These are phyloP conservation scores for Mycosarcoma maydis DNA, from an alignment of 1,284 basidiomycete genomes.

Conservation along the genomic window DNA sequence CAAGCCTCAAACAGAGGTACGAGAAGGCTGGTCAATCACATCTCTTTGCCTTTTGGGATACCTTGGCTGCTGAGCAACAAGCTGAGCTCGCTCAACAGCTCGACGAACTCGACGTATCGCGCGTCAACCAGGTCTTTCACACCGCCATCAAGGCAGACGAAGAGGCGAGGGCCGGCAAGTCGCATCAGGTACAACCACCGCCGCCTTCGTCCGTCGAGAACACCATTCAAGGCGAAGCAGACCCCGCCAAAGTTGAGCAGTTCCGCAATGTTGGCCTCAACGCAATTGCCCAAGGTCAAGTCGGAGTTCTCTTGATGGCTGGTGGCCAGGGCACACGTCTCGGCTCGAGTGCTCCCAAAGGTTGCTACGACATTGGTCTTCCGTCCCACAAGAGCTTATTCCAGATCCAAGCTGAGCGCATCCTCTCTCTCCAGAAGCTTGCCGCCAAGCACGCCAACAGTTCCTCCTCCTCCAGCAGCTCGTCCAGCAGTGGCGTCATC, in stretches of 20 bases:
- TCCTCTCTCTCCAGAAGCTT: slow-evolving; percentile 80
- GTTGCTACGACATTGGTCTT: slow-evolving; percentile 95
- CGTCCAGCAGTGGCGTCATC: slow-evolving; percentile 72
- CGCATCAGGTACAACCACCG: slow-evolving; percentile 63
- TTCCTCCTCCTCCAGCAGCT: slow-evolving; percentile 68
- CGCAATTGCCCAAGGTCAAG: slow-evolving; percentile 82
- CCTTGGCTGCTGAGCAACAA: slow-evolving; percentile 77
- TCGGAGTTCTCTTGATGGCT: slow-evolving; percentile 94
- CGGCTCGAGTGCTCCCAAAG: slow-evolving; percentile 91
- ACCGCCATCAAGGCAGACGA: slow-evolving; percentile 80
- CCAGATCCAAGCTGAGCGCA: slow-evolving; percentile 95
- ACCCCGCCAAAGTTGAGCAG: slow-evolving; percentile 69
- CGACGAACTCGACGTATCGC: slow-evolving; percentile 81
- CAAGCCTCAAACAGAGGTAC: slow-evolving; percentile 47
- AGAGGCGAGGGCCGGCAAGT: slow-evolving; percentile 69
- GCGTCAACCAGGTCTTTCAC: slow-evolving; percentile 87
- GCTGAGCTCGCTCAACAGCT: slow-evolving; percentile 78
- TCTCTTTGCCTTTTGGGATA: slow-evolving; percentile 85
- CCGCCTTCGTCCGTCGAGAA: slow-evolving; percentile 49
- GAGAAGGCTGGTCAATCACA: slow-evolving; percentile 85
- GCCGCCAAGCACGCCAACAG: slow-evolving; percentile 71
- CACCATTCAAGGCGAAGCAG: slow-evolving; percentile 52
- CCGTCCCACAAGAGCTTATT: slow-evolving; percentile 93
- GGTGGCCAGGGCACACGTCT: slow-evolving; percentile 96
- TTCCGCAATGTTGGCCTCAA: slow-evolving; percentile 76